Conservation (phyloP, 306 rosid species). For the Hippophae rhamnoides region DNA sequence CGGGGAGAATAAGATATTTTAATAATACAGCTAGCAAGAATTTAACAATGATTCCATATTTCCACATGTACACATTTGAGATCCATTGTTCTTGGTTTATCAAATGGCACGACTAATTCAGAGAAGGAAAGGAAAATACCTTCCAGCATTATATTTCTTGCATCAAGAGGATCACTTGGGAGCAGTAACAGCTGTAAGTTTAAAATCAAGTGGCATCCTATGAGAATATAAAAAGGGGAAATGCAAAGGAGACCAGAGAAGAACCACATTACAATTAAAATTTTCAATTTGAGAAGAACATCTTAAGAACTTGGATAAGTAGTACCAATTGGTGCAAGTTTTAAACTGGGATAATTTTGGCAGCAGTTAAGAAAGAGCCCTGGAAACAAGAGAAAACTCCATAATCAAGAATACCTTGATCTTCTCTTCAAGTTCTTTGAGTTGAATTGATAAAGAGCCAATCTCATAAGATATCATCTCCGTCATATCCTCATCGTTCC, state of each 20-base stretch:
- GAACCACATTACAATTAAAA: neutral
- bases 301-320: neutral
- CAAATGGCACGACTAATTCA: neutral
- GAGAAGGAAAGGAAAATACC: slow-evolving; percentile 37
- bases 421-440: slow-evolving; percentile 58
- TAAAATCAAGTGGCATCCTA: slow-evolving; percentile 8
- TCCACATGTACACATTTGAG: too few species aligned
- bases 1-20: too few species aligned
- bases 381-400: neutral
- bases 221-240: slow-evolving; percentile 21
- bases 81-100: too few species aligned
- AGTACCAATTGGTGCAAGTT: neutral
- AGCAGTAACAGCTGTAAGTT: slow-evolving; percentile 51
- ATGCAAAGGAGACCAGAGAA: neutral
- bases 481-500: slow-evolving; percentile 78
- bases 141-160: slow-evolving; percentile 92
- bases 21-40: too few species aligned
- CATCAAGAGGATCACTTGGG: slow-evolving; percentile 95
- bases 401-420: slow-evolving; percentile 40
- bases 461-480: slow-evolving; percentile 75
- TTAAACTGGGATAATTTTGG: too few species aligned
- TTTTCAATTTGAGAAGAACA: too few species aligned
- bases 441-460: slow-evolving; percentile 50
- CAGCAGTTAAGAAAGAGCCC: neutral
- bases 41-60: too few species aligned